Percentiles rank a stretch among this genome's conserved stretches.
Conservation (phyloP, 148 eudicot genomes). For the Rheum nobile region DNA sequence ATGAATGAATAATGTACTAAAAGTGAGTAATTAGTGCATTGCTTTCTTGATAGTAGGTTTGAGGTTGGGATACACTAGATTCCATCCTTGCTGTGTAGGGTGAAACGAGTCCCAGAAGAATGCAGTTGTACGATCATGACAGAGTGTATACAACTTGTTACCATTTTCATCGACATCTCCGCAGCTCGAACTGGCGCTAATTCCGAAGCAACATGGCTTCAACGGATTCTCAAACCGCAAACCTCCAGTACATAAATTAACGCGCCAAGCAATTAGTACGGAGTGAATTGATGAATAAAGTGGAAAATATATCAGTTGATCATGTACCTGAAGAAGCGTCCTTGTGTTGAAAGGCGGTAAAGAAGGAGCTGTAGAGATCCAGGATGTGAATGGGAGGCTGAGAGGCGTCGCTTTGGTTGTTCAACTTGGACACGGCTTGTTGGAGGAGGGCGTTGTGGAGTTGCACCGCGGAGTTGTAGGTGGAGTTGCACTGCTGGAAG, state of each 20-base stretch:
- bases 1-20: background rate
- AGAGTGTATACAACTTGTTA: slow-evolving; percentile 48
- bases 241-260: background rate
- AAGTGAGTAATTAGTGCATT: background rate
- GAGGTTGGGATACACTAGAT: slow-evolving; percentile 27
- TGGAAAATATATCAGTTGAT: no score
- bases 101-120: slow-evolving; percentile 83
- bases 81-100: slow-evolving; percentile 88
- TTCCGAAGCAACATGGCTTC: slow-evolving; percentile 67
- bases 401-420: slow-evolving; percentile 14
- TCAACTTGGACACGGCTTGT: slow-evolving; percentile 36
- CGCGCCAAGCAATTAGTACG: background rate
- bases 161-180: slow-evolving; percentile 50
- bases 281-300: no score
- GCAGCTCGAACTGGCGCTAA: slow-evolving; percentile 22
- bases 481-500: slow-evolving; percentile 27
- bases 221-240: slow-evolving; percentile 36
- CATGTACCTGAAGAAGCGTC: background rate
- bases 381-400: slow-evolving; percentile 19
- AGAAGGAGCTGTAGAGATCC: slow-evolving; percentile 40
- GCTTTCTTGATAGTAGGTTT: slow-evolving; percentile 22
- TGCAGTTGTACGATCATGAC: slow-evolving; percentile 32
- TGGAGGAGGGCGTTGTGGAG: slow-evolving; percentile 26
- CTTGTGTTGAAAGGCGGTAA: slow-evolving; percentile 36
- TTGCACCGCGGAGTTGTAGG: slow-evolving; percentile 11